phyloP scores from a whole-genome alignment of 805 yeast species.

The Torulaspora maleeae region DNA sequence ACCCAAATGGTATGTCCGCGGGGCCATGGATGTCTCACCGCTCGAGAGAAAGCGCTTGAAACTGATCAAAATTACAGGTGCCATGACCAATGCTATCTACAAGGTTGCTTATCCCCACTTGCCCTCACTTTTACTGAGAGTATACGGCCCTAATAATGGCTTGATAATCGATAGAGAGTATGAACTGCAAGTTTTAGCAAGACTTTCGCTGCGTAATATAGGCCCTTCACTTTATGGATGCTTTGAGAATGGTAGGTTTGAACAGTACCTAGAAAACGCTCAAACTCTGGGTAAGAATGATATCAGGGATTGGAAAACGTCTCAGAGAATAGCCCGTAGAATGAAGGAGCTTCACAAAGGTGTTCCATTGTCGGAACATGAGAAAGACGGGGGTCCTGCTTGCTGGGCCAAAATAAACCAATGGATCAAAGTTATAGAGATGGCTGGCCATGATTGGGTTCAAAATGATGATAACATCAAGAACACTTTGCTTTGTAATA shows the following conservation, averaged over 20 bases:
- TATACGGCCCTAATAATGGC: constrained; percentile 86
- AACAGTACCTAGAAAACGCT: constrained; percentile 84
- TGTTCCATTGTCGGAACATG: constrained; percentile 57
- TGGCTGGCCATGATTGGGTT: constrained; percentile 35
- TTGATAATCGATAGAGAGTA: constrained; percentile 78
- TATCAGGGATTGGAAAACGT: constrained; percentile 67
- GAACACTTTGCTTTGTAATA: constrained; percentile 37
- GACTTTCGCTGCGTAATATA: constrained; percentile 70
- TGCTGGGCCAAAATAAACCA: constrained; percentile 65
- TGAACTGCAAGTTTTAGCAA: constrained; percentile 67
- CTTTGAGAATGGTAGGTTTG: constrained; percentile 88
- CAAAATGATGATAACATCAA: constrained; percentile 32
- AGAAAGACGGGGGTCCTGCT: constrained; percentile 56
- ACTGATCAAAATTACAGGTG: constrained; percentile 77
- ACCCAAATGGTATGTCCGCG: constrained; percentile 68
- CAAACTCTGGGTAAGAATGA: constrained; percentile 68
- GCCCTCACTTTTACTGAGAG: constrained; percentile 66
- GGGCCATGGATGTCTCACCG: constrained; percentile 29
- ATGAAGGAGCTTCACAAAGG: constrained; percentile 92
- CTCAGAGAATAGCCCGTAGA: constrained; percentile 86
- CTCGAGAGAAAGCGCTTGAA: constrained; percentile 43
- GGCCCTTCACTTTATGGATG: constrained; percentile 90
- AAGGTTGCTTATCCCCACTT: constrained; percentile 59
- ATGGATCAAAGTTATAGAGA: constrained; percentile 56
- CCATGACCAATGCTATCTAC: constrained; percentile 87